phyloP scores from a whole-genome alignment of 2,329 filamentous ascomycete species.

The Curvularia hawaiiensis region DNA sequence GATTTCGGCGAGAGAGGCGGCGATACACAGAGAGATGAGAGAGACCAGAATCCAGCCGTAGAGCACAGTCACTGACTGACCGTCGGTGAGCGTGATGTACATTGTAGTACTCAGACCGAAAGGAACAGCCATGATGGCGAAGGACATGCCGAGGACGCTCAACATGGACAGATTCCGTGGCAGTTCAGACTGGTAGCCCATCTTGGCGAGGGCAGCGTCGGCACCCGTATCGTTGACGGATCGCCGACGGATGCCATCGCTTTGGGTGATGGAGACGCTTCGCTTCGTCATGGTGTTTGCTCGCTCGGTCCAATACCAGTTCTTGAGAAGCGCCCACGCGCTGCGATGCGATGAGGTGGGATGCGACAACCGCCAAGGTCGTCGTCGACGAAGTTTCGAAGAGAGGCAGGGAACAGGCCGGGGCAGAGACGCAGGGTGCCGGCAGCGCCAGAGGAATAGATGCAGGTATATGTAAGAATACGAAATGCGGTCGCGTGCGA shows the following conservation, averaged over 20 bases:
- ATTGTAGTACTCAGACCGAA: conserved; percentile 72
- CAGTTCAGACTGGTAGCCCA: conserved; percentile 72
- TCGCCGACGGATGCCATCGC: conserved; percentile 18
- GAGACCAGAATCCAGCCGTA: conserved; percentile 74
- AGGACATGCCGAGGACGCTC: conserved; percentile 71
- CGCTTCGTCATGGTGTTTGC: conserved; percentile 22
- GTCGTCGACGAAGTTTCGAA: neutral
- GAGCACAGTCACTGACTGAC: conserved; percentile 70
- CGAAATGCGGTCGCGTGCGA: conserved; percentile 4
- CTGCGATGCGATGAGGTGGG: neutral
- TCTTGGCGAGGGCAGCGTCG: conserved; percentile 65
- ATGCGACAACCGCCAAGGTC: neutral
- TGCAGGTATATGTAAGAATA: conserved; percentile 1
- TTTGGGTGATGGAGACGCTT: conserved; percentile 27
- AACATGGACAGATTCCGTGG: conserved; percentile 71
- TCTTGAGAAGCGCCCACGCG: conserved; percentile 5
- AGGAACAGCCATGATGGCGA: conserved; percentile 76
- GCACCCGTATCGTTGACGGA: conserved; percentile 51
- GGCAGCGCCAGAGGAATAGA: neutral
- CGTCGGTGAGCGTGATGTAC: conserved; percentile 70
- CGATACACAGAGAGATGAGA: conserved; percentile 69
- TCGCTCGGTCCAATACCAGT: neutral
- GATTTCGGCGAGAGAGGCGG: conserved; percentile 74
- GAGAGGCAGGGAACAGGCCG: neutral
- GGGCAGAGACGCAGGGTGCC: neutral